phyloP scores from a whole-genome alignment of 169 alveolate species.

The Babesia bovis region DNA sequence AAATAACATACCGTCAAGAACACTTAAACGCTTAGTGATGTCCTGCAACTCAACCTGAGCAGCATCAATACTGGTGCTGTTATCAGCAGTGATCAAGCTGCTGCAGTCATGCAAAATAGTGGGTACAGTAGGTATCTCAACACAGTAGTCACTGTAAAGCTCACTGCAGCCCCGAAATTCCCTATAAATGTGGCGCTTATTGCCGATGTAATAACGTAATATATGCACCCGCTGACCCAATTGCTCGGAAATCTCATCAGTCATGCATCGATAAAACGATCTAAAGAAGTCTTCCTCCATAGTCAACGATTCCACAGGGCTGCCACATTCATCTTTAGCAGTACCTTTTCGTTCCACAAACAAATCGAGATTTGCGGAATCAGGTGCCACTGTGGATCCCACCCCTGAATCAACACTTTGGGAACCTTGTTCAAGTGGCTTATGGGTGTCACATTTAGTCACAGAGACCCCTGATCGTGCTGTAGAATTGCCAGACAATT shows the following conservation, averaged over 20 bases:
- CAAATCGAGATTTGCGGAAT: background rate
- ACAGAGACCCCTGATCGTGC: background rate
- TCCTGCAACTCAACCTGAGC: slow-evolving; percentile 47
- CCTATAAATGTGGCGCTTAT: slow-evolving; percentile 47
- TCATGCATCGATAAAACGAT: slow-evolving; percentile 65
- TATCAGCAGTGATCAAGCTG: background rate
- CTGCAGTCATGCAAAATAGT: slow-evolving; percentile 34
- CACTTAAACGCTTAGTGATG: slow-evolving; percentile 10
- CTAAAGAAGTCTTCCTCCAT: slow-evolving; percentile 12
- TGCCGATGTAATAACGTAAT: slow-evolving; percentile 52
- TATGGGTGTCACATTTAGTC: background rate
- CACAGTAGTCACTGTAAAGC: slow-evolving; percentile 34
- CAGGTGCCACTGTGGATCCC: background rate
- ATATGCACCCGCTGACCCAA: slow-evolving; percentile 51
- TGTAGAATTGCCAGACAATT: background rate
- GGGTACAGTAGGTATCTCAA: slow-evolving; percentile 27
- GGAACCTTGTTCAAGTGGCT: too few relatives aligned
- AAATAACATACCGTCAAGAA: slow-evolving; percentile 38
- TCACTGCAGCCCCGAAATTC: slow-evolving; percentile 15
- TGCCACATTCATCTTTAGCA: background rate
- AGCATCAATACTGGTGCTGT: background rate
- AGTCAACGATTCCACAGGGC: background rate
- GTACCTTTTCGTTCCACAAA: too few relatives aligned
- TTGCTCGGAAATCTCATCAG: slow-evolving; percentile 65
- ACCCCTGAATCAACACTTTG: background rate